Percentiles rank a stretch among this genome's conserved stretches.
These are phyloP conservation scores for Kodamaea kaohsiungensis DNA, from an alignment of 805 yeast species.

Conservation along the genomic window DNA sequence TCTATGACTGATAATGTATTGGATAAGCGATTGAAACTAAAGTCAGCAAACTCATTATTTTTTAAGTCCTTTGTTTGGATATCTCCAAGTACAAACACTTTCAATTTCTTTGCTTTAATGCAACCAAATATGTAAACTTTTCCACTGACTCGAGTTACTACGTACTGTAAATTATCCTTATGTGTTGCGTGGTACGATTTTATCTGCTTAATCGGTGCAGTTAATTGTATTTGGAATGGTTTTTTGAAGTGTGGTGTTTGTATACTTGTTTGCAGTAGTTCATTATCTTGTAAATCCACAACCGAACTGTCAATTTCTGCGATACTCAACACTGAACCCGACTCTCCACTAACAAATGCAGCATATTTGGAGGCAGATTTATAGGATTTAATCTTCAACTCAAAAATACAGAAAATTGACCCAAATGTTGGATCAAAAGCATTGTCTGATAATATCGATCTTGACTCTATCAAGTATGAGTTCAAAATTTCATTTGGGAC, in stretches of 20 bases:
- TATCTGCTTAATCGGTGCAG: constrained; percentile 44
- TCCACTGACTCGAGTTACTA: constrained; percentile 40
- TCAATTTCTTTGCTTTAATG: neutral
- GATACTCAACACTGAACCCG: constrained; percentile 30
- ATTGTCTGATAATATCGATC: constrained; percentile 21
- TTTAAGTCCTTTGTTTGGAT: constrained; percentile 22
- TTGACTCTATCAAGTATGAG: constrained; percentile 25
- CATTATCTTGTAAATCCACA: neutral
- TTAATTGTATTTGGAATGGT: constrained; percentile 18
- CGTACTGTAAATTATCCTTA: constrained; percentile 22
- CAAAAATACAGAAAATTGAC: constrained; percentile 20
- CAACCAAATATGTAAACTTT: constrained; percentile 35
- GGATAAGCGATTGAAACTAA: constrained; percentile 38
- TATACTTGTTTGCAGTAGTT: neutral
- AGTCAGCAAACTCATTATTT: constrained; percentile 45
- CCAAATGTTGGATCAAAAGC: constrained; percentile 41
- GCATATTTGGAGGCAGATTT: constrained; percentile 14
- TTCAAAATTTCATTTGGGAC: constrained; percentile 25
- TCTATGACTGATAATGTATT: constrained; percentile 47
- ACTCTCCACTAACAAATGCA: constrained; percentile 32
- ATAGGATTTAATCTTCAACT: constrained; percentile 13
- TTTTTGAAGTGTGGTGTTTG: constrained; percentile 1
- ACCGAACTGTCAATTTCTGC: constrained; percentile 10
- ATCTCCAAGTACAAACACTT: constrained; percentile 16
- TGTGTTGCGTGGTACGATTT: constrained; percentile 26